Conservation (phyloP, 148 eudicot species). For the Cornus controversa region DNA sequence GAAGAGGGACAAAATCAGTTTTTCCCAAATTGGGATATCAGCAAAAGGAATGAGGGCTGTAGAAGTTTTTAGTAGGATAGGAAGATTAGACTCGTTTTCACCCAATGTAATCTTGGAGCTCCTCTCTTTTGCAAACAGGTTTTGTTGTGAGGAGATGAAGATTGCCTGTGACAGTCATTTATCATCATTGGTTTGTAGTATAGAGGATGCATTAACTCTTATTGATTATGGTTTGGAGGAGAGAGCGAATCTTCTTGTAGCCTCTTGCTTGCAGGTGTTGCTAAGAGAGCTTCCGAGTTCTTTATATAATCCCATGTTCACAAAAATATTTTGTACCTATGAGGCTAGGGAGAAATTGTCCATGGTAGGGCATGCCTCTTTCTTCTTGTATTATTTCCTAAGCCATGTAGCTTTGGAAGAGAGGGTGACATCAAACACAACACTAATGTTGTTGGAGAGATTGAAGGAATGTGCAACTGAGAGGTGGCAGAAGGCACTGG, state of each 20-base stretch:
- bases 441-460: slow-evolving; percentile 62
- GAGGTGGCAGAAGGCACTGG: slow-evolving; percentile 77
- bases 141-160: slow-evolving; percentile 82
- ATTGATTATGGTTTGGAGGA: slow-evolving; percentile 86
- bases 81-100: slow-evolving; percentile 43
- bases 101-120: slow-evolving; percentile 66
- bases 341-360: slow-evolving; percentile 59
- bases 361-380: slow-evolving; percentile 65
- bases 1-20: slow-evolving; percentile 51
- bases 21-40: slow-evolving; percentile 57
- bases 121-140: slow-evolving; percentile 60
- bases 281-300: slow-evolving; percentile 72
- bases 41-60: slow-evolving; percentile 59
- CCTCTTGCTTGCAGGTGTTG: slow-evolving; percentile 73
- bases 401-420: slow-evolving; percentile 76
- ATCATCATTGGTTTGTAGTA: slow-evolving; percentile 50
- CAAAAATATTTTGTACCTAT: slow-evolving; percentile 49
- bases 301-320: slow-evolving; percentile 47
- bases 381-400: slow-evolving; percentile 66
- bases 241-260: slow-evolving; percentile 67
- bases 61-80: slow-evolving; percentile 70
- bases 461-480: slow-evolving; percentile 59
- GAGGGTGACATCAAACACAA: slow-evolving; percentile 51
- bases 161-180: slow-evolving; percentile 62
- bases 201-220: slow-evolving; percentile 60